Base-by-base conservation (phyloP, 305 asterid species). In the Fraxinus sp. region DNA sequence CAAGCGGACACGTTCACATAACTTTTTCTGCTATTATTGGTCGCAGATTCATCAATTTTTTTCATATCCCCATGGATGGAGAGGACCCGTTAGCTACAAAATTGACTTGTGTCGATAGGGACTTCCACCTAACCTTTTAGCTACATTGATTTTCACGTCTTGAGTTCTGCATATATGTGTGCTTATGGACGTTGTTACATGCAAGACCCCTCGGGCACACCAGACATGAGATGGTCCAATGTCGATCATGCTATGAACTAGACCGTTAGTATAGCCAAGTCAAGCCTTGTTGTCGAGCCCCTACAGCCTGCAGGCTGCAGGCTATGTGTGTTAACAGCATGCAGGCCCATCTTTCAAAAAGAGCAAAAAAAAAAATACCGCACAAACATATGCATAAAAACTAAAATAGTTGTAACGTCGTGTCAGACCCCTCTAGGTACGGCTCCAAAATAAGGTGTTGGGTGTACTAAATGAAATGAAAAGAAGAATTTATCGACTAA, bases 41-140 rank as follows among this genome's bases (percentile, higher is more conserved):
- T 66, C 80, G 68, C 32, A 76, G 62, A 33, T 78, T 24, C 14
- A 10, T 62, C 80, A 35, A 26, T 37, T 80, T 66, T 30, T 78
- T 24, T 49, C 30, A 72, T 4, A 24, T 24, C 39, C 16, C 30
- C 49, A 57, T 70, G 74, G 32, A 74, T 75, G 71, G 73, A 39
- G 76, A 52, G 78, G 57, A 73, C 39, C 62, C 55, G 79, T 52
- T 83, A 79, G 83, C 85, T 57, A 55, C 64, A 83, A 6, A 83
- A 81, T 66, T 70, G 87, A 86, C 32, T 57, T 79, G 70, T 49
- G 44, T 36, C 70, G 89, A 86, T 62, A 82, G 77, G 32, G 87
- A 88, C 88, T 33, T 70, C 44, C 80, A 83, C 89, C 88, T 76
- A 84, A 82, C 87, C n/a, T 37, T 76, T 18, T 57, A 57, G 68